Conservation (phyloP, 495 filamentous ascomycete genomes). For the Hypoxylon perforatum region DNA sequence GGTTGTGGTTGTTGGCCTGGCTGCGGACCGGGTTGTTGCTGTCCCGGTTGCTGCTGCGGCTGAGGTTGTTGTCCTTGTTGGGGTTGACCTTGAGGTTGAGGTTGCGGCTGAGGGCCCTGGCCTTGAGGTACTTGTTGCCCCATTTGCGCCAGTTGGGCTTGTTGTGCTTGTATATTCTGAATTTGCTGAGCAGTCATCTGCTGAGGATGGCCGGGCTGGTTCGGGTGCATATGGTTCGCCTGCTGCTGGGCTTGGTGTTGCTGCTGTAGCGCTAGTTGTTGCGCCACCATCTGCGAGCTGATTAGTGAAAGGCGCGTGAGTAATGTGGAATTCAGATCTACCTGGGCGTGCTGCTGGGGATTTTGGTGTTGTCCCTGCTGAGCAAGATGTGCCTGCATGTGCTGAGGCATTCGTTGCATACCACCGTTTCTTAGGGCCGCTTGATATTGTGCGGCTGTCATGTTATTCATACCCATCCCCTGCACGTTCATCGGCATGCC, state of each 20-base stretch:
- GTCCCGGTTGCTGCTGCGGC: constrained; percentile 48
- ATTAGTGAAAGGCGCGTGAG: constrained; percentile 2
- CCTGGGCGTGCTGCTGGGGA: constrained; percentile 51
- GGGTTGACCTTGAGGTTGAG: constrained; percentile 46
- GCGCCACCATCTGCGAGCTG: constrained; percentile 46
- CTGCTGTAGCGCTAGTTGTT: constrained; percentile 55
- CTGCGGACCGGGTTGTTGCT: constrained; percentile 43
- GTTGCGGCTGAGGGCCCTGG: constrained; percentile 49
- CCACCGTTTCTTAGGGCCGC: constrained; percentile 62
- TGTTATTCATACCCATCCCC: constrained; percentile 47
- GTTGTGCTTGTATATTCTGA: constrained; percentile 37
- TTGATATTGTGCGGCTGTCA: constrained; percentile 66
- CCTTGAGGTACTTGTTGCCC: constrained; percentile 42
- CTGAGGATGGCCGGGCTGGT: constrained; percentile 53
- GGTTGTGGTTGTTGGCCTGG: constrained; percentile 36
- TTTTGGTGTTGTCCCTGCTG: constrained; percentile 59
- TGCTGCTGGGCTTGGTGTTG: constrained; percentile 64
- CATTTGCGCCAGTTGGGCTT: constrained; percentile 49
- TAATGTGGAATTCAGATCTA: constrained; percentile 9
- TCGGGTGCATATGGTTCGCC: constrained; percentile 55
- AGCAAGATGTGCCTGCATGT: constrained; percentile 60
- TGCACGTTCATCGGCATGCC: constrained; percentile 68
- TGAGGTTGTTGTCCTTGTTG: constrained; percentile 50
- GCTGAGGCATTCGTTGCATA: constrained; percentile 55
- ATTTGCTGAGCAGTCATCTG: constrained; percentile 56